Conservation (phyloP, 140 eudicot species). For the Anethum foeniculum region DNA sequence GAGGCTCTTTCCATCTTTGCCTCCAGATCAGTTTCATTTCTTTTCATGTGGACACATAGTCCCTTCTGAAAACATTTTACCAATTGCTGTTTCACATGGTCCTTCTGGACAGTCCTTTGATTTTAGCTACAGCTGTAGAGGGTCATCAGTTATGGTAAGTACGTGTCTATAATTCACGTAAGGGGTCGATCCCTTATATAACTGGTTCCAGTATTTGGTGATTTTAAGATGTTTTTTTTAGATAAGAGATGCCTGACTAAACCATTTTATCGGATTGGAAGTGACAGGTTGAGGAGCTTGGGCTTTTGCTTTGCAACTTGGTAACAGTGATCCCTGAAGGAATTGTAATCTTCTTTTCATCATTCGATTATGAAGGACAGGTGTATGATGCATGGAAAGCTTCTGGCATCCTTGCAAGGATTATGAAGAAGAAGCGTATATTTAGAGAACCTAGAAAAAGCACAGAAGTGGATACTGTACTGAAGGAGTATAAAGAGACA, state of each 20-base stretch:
- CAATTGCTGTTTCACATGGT: slow-evolving; percentile 76
- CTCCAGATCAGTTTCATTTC: slow-evolving; percentile 53
- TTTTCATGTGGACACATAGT: slow-evolving; percentile 88
- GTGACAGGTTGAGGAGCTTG: slow-evolving; percentile 77
- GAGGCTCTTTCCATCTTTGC: slow-evolving; percentile 78
- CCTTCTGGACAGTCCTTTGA: slow-evolving; percentile 80
- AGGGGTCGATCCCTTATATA: background rate
- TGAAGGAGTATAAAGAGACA: slow-evolving; percentile 69
- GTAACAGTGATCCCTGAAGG: slow-evolving; percentile 71
- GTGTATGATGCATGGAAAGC: slow-evolving; percentile 70
- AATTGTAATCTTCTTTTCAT: slow-evolving; percentile 78
- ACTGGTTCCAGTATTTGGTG: background rate
- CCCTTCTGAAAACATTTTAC: slow-evolving; percentile 69
- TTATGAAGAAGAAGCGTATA: slow-evolving; percentile 59
- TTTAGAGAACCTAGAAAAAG: slow-evolving; percentile 89
- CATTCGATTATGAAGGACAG: slow-evolving; percentile 71
- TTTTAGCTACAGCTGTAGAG: slow-evolving; percentile 71
- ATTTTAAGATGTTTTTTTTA: background rate
- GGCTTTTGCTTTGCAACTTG: slow-evolving; percentile 71
- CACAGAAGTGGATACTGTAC: slow-evolving; percentile 59
- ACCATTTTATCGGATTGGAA: slow-evolving; percentile 18
- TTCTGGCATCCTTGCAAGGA: slow-evolving; percentile 62
- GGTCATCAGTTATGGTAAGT: slow-evolving; percentile 50
- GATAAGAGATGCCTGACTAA: background rate
- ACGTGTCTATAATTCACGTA: background rate